Percentiles rank a stretch among this genome's conserved stretches.
These are phyloP conservation scores for Hyparrhenia diplandra DNA, from an alignment of 176 grass and related monocot genomes.

Conservation along the genomic window DNA sequence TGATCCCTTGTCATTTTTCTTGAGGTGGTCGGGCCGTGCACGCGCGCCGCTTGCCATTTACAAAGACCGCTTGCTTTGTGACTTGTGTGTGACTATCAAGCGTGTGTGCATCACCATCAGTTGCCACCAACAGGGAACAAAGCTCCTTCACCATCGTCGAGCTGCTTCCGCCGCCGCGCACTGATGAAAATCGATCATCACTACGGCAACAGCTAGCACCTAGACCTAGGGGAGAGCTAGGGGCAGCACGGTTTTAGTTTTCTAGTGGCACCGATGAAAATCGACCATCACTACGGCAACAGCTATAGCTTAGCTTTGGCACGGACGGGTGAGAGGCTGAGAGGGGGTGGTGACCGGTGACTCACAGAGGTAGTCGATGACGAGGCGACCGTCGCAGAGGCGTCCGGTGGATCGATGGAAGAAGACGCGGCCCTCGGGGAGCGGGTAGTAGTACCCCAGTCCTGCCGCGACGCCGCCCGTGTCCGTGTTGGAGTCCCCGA, in stretches of 20 bases:
- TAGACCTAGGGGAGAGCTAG: too few species aligned
- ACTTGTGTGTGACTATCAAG: not conserved
- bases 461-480: conserved; percentile 59
- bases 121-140: not conserved
- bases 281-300: too few species aligned
- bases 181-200: not conserved
- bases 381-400: conserved; percentile 54
- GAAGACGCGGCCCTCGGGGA: conserved; percentile 53
- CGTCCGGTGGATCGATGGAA: conserved; percentile 61
- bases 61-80: not conserved
- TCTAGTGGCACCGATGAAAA: too few species aligned
- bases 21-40: not conserved
- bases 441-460: conserved; percentile 38
- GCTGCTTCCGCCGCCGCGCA: not conserved
- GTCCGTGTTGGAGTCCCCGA: conserved; percentile 94
- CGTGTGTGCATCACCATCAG: not conserved
- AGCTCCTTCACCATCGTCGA: not conserved
- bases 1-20: not conserved
- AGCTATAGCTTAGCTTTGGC: too few species aligned
- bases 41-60: not conserved
- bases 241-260: too few species aligned
- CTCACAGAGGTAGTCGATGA: conserved; percentile 58
- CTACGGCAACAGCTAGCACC: not conserved
- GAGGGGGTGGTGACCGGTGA: too few species aligned
- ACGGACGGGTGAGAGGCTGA: too few species aligned